These are phyloP conservation scores for Collybia nuda DNA, from an alignment of 768 basidiomycete species.

Conservation along the genomic window DNA sequence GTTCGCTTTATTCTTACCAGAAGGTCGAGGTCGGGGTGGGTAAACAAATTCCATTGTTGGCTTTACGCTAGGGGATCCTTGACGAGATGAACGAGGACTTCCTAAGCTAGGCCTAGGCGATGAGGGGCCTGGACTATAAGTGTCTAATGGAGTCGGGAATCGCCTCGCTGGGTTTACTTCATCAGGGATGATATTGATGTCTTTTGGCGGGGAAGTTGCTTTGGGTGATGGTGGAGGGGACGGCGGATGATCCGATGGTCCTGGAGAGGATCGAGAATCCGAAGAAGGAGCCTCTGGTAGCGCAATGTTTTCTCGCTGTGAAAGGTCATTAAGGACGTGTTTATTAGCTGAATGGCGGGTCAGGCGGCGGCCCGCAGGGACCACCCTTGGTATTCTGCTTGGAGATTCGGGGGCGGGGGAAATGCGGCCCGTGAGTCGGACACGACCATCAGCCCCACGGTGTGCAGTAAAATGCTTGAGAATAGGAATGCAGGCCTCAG, in stretches of 20 bases:
- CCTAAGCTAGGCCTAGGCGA: background rate
- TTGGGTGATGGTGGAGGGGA: background rate
- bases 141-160: slow-evolving; percentile 1
- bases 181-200: background rate
- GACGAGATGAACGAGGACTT: background rate
- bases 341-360: background rate
- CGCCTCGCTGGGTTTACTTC: background rate
- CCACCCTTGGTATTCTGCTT: background rate
- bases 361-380: background rate
- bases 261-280: too few relatives aligned
- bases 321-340: background rate
- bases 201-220: background rate
- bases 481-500: background rate
- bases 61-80: background rate
- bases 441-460: background rate
- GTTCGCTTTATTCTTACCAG: background rate
- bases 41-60: slow-evolving; percentile 2
- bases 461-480: background rate
- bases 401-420: background rate
- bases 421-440: background rate
- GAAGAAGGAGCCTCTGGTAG: too few relatives aligned
- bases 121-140: slow-evolving; percentile 2
- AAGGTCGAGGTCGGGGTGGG: slow-evolving; percentile 2
- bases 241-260: too few relatives aligned
- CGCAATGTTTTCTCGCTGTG: too few relatives aligned